Evolutionary conservation across 2,329 filamentous ascomycete species (phyloP), one percentile per base, ranked within the genome.

Genomic region (Hymenoscyphus fructigenus): DNA sequence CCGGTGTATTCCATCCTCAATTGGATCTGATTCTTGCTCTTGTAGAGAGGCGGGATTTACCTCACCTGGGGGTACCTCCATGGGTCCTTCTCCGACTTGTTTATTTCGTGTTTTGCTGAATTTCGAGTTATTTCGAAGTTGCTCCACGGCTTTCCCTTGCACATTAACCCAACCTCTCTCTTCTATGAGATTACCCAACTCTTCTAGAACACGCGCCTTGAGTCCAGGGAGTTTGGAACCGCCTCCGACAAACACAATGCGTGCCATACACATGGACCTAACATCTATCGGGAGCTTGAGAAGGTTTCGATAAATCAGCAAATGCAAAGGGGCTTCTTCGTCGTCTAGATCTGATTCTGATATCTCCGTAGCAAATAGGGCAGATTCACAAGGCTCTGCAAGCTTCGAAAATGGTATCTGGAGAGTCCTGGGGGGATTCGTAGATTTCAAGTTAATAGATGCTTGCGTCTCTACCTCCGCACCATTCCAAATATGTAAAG

Each of bases 241-340:
- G 1, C 92, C 92, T 36, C 95, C 95, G 0, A 89, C 90, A 73
- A 99, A 91, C 17, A 97, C 82, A 57, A 98, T 91, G 47, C 94
- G 90, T 1, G 93, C 88, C 88, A 97, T 95, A 76, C 94, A 97
- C 4, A 89, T 79, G 0, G 91, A 89, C 28, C 95, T 88, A 3
- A 93, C 88, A 76, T 99, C 95, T 3, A 94, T 79, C 0, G 93
- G 91, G 0, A 97, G 81, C 7, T 86, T 83, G 1, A 96, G 81
- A 1, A 99, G 83, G 44, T 88, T 85, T 61, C 86, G 85, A 77
- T 96, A 96, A 2, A 96, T 81, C 9, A 98, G 83, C 14, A 88
- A 75, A 60, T 91, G 91, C 0, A 98, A 73, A 0, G 94, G 88
- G 20, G 91, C 83, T 69, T 98, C 94, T 70, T 99, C 84, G 72